Base-by-base conservation (phyloP, 2,329 filamentous ascomycete genomes). In the Alternaria sp. region DNA sequence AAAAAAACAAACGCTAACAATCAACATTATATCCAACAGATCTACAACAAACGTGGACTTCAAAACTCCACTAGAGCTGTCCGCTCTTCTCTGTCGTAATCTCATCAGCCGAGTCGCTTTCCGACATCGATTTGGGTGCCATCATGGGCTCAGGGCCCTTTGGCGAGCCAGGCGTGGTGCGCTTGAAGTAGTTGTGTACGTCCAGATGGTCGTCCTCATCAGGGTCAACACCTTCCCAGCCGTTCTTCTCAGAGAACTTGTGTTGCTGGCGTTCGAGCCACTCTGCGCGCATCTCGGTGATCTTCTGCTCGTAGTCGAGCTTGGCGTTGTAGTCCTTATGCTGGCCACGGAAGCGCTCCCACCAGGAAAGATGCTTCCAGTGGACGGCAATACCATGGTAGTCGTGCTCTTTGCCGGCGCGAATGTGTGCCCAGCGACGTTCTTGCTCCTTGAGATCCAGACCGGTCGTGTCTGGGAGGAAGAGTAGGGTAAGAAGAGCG, bases 361-460 rank as follows among this genome's bases (percentile, higher is more conserved):
- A 98, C 51, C 93, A 77, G 6, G 90, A 94, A 63, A 98, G 81
- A 75, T 98, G 94, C 77, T 90, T 86, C 46, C 92, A 90, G 83
- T 98, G 93, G 59, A 98, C 88, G 60, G 94, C 94, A 53, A 97
- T 89, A 66, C 94, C 94, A 80, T 97, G 93, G 82, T 98, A 98
- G 48, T 97, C 92, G 29, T 87, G 62, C 67, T 88, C 89, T 60
- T 88, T 87, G 61, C 92, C 93, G 3, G 86, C 83, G 59, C 92
- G 89, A 76, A 98, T 92, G 80, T 90, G 97, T 56, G 84, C 80
- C 93, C 94, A 98, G 72, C 94, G 89, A 65, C 94, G 91, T 81
- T 98, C 94, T 81, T 97, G 93, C 80, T 98, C 94, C 84, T 97
- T 96, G 63, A 98, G 88, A 76, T 98, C 94, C 37, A 98, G 90